Conservation (phyloP, 306 rosid species). For the Rosa chinensis region DNA sequence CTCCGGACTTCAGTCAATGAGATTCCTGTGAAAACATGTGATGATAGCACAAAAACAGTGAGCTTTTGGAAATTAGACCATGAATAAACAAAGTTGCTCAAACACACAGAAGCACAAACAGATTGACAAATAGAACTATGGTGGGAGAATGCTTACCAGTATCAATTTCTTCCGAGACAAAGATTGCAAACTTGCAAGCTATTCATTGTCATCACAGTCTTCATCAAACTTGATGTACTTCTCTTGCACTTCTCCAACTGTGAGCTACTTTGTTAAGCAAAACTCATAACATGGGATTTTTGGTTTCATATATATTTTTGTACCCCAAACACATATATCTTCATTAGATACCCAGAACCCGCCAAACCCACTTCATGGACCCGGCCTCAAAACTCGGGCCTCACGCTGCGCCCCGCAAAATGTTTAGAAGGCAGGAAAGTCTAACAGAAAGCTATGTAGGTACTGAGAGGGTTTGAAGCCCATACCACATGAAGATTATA, state of each 20-base stretch:
- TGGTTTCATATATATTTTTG: not conserved
- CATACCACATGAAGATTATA: not conserved
- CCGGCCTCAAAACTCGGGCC: not conserved
- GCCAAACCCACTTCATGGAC: not conserved
- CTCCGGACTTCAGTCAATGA: not conserved
- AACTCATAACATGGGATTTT: slow-evolving; percentile 4
- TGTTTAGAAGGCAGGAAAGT: not conserved
- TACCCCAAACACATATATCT: not conserved
- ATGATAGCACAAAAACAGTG: not conserved
- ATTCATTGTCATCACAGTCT: slow-evolving; percentile 39
- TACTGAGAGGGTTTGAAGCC: not conserved
- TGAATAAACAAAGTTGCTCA: not conserved
- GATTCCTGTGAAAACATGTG: not conserved
- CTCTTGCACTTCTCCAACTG: slow-evolving; percentile 98
- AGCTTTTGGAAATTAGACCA: not conserved
- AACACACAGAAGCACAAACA: not conserved
- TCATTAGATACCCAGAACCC: not conserved
- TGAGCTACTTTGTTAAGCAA: slow-evolving; percentile 53
- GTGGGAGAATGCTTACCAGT: not conserved
- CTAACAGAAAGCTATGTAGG: not conserved
- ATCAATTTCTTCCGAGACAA: slow-evolving; percentile 15
- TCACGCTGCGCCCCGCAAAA: not conserved
- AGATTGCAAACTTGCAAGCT: slow-evolving; percentile 3
- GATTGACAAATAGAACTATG: not conserved
- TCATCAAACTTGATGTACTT: slow-evolving; percentile 89